Evolutionary conservation across 441 rosid genomes (phyloP).

Genomic region (Viola pubescens): DNA sequence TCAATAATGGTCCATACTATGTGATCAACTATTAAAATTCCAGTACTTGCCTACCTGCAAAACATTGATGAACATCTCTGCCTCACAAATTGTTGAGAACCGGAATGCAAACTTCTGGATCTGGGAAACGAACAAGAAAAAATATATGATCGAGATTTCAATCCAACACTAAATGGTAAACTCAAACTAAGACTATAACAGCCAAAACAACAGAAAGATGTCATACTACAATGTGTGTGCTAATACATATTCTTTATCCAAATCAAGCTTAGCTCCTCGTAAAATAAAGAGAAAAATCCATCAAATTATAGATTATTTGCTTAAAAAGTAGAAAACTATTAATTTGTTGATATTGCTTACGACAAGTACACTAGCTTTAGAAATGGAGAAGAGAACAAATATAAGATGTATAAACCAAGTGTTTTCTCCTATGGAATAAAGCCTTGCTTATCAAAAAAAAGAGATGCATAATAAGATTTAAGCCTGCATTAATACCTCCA

Average conservation of each 20-base stretch:
- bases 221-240: too few species aligned
- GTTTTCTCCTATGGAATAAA: too few species aligned
- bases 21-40: not conserved
- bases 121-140: conserved; percentile 29
- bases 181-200: too few species aligned
- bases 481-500: conserved; percentile 33
- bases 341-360: too few species aligned
- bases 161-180: not conserved
- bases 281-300: too few species aligned
- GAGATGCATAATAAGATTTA: not conserved
- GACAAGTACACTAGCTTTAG: too few species aligned
- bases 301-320: too few species aligned
- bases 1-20: conserved; percentile 2
- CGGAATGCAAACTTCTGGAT: conserved; percentile 75
- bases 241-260: too few species aligned
- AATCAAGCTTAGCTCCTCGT: too few species aligned
- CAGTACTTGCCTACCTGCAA: conserved; percentile 35
- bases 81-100: conserved; percentile 45
- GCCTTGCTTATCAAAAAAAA: not conserved
- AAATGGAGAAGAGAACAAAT: too few species aligned
- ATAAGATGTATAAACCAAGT: too few species aligned
- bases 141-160: not conserved
- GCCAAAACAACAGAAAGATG: not conserved
- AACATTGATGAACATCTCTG: conserved; percentile 41
- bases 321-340: too few species aligned